Evolutionary conservation across 2,329 filamentous ascomycete genomes (phyloP).

Genomic region (Colletotrichum liriopes): DNA sequence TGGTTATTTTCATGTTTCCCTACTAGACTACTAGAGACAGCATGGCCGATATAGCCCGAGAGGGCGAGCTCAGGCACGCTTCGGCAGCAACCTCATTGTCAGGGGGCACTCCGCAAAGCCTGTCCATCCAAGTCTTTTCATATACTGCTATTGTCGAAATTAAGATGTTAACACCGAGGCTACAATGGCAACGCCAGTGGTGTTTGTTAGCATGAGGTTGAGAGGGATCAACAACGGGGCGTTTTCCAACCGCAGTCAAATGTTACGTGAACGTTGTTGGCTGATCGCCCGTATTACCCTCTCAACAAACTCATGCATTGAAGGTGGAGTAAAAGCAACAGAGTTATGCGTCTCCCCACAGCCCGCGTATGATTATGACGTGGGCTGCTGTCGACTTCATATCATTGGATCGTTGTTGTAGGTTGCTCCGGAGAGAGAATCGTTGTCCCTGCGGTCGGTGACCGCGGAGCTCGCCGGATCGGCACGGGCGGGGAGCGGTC

Average conservation of each 20-base stretch:
- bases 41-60: no score
- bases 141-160: no score
- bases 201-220: not conserved
- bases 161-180: no score
- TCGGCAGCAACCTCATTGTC: no score
- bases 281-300: not conserved
- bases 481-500: not conserved
- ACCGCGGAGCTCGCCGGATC: not conserved
- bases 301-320: not conserved
- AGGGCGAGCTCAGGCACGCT: no score
- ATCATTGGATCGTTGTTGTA: not conserved
- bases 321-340: not conserved
- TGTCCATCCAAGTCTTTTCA: no score
- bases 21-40: no score
- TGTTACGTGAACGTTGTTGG: not conserved
- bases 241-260: not conserved
- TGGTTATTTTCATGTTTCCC: no score
- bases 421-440: constrained; percentile 11
- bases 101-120: no score
- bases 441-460: not conserved
- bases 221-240: not conserved
- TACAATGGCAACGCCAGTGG: no score
- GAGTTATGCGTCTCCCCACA: not conserved
- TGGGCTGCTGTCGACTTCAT: not conserved
- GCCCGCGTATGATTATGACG: not conserved